A percentile compares a stretch with the other conserved stretches of the same genome.
Conservation (phyloP, 176 grass and related monocot species). For the Luzula sylvatica region DNA sequence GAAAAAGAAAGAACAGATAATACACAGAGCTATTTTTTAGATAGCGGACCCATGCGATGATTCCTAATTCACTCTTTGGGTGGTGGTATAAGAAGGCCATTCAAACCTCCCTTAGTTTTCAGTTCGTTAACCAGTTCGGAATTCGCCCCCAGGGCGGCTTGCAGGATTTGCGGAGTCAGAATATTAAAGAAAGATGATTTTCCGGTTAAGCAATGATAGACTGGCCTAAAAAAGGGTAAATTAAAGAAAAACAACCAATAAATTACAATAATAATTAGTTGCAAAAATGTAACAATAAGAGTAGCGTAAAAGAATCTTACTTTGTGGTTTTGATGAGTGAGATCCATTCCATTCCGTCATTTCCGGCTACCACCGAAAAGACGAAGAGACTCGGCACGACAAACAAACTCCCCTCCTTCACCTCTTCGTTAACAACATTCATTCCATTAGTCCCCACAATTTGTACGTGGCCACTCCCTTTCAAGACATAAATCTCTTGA, state of each 20-base stretch:
- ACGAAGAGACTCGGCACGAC: slow-evolving; percentile 21
- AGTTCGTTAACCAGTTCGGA: slow-evolving; percentile 23
- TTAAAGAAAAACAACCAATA: too few relatives aligned
- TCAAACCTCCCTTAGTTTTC: background rate
- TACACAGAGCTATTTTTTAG: too few relatives aligned
- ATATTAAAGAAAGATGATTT: slow-evolving; percentile 4
- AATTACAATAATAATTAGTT: background rate
- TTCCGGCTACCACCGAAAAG: slow-evolving; percentile 1
- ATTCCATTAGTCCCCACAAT: background rate
- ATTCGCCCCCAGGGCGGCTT: slow-evolving; percentile 16
- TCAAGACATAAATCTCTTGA: slow-evolving; percentile 21
- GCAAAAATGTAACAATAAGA: background rate
- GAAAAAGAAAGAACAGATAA: too few relatives aligned
- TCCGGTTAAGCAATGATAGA: slow-evolving; percentile 3
- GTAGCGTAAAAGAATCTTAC: background rate
- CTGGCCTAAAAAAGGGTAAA: slow-evolving; percentile 23
- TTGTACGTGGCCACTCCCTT: slow-evolving; percentile 19
- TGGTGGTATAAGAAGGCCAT: background rate
- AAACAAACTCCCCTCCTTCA: slow-evolving; percentile 14
- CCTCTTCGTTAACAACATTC: slow-evolving; percentile 2
- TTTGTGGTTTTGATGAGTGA: slow-evolving; percentile 28
- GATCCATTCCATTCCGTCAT: slow-evolving; percentile 24
- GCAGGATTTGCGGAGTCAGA: slow-evolving; percentile 8
- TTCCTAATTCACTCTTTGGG: background rate
- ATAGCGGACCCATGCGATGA: too few relatives aligned